These are phyloP conservation scores for Sindora glabra DNA, from an alignment of 306 rosid species.

Conservation along the genomic window DNA sequence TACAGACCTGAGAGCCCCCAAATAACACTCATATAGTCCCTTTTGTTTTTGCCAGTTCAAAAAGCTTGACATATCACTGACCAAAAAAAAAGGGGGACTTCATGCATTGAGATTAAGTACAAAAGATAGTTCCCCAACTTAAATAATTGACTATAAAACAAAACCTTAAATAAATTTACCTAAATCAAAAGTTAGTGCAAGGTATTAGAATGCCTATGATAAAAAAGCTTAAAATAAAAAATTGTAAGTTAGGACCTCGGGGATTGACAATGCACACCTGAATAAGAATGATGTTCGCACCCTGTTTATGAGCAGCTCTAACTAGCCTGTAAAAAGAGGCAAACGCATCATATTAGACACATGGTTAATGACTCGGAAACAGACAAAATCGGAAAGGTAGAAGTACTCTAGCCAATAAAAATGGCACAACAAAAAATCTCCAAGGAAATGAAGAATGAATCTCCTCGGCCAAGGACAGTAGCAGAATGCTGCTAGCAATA, in stretches of 20 bases:
- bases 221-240: too few relatives aligned
- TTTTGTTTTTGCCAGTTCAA: too few relatives aligned
- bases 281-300: constrained; percentile 81
- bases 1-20: too few relatives aligned
- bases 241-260: background rate
- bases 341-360: constrained; percentile 12
- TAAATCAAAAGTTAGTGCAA: background rate
- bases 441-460: constrained; percentile 2
- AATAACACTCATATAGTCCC: too few relatives aligned
- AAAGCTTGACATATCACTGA: too few relatives aligned
- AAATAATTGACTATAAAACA: too few relatives aligned
- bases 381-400: background rate
- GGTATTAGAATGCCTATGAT: background rate
- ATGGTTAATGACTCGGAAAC: too few relatives aligned
- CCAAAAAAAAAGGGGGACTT: too few relatives aligned
- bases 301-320: constrained; percentile 76
- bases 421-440: background rate
- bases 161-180: background rate
- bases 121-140: too few relatives aligned
- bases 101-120: too few relatives aligned
- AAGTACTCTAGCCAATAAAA: background rate
- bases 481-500: background rate
- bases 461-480: background rate
- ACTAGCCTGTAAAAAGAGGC: constrained; percentile 52
- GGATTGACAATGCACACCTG: constrained; percentile 50